These are phyloP conservation scores for Pelargonium fulgidum DNA, from an alignment of 441 rosid species.

Conservation along the genomic window DNA sequence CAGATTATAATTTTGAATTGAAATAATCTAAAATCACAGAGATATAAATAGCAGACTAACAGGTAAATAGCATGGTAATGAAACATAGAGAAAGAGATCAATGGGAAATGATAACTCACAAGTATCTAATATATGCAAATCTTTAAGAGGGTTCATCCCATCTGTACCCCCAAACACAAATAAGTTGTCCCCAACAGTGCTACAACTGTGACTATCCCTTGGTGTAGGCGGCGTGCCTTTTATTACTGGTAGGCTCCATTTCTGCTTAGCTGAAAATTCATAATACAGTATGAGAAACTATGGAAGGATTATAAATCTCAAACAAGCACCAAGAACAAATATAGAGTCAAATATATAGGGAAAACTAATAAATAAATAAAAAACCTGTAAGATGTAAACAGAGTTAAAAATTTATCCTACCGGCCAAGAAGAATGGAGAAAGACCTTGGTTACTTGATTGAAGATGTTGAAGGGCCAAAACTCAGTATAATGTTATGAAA, in stretches of 20 bases:
- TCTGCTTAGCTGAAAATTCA: conserved; percentile 53
- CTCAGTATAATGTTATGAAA: neutral
- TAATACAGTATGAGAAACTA: conserved; percentile 14
- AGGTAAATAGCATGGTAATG: neutral
- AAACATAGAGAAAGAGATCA: conserved; percentile 3
- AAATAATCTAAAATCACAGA: conserved; percentile 3
- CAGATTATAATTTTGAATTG: neutral
- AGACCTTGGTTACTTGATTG: neutral
- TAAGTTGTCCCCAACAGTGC: conserved; percentile 63
- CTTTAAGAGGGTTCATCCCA: conserved; percentile 71
- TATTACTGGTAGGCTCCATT: conserved; percentile 73
- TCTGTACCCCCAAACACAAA: conserved; percentile 91
- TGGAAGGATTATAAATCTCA: neutral
- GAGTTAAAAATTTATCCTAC: neutral
- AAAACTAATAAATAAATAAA: neutral
- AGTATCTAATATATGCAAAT: conserved; percentile 73
- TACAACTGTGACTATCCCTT: conserved; percentile 89
- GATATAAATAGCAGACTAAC: neutral
- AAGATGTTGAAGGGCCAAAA: neutral
- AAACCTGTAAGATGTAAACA: neutral
- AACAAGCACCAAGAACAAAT: neutral
- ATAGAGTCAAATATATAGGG: neutral
- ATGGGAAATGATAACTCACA: conserved; percentile 39
- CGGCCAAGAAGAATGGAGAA: neutral
- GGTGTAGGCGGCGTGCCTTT: conserved; percentile 73